Percentiles rank a stretch among this genome's conserved stretches.
phyloP scores from a whole-genome alignment of 2,329 filamentous ascomycete genomes.

The Zasmidium citrigriseum region DNA sequence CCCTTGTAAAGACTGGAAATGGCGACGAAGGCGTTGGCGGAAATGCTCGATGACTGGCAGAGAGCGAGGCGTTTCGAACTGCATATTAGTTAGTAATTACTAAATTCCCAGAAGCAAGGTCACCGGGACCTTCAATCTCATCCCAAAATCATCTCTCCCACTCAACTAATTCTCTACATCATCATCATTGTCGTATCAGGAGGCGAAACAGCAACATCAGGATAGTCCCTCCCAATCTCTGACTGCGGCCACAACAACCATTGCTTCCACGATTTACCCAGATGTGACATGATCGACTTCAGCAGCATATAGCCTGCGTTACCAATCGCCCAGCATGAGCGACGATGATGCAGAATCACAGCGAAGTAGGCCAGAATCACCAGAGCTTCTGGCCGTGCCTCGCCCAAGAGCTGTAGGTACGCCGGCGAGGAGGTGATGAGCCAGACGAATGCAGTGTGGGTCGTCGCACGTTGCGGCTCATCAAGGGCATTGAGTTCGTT shows the following conservation, averaged over 20 bases:
- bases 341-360: neutral
- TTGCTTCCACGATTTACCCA: neutral
- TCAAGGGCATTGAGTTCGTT: neutral
- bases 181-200: neutral
- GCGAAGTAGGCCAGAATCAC: neutral
- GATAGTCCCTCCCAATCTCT: neutral
- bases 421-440: neutral
- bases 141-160: too few relatives aligned
- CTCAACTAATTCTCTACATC: neutral
- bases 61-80: too few relatives aligned
- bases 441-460: neutral
- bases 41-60: too few relatives aligned
- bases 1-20: too few relatives aligned
- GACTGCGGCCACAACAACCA: neutral
- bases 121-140: too few relatives aligned
- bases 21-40: too few relatives aligned
- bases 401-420: neutral
- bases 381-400: neutral
- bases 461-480: neutral
- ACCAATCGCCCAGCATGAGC: neutral
- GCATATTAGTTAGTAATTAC: too few relatives aligned
- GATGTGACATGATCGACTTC: neutral
- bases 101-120: too few relatives aligned
- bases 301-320: neutral
- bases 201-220: neutral